Conservation (phyloP, 768 basidiomycete species). For the Leccinum uliginosum region DNA sequence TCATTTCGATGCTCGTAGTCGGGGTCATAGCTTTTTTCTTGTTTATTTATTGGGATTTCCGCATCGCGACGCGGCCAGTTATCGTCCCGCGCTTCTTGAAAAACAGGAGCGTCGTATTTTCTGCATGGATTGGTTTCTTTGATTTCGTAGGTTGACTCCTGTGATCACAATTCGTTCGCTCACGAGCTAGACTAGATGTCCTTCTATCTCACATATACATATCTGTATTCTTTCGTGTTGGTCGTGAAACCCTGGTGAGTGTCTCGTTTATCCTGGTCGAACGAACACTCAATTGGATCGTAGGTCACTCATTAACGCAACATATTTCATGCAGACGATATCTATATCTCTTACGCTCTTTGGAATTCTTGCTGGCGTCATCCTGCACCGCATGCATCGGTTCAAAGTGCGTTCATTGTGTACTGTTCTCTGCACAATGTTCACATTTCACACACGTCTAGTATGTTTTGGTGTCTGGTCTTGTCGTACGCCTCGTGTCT, state of each 20-base stretch:
- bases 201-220: slow-evolving; percentile 67
- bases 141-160: slow-evolving; percentile 43
- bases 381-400: slow-evolving; percentile 49
- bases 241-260: slow-evolving; percentile 47
- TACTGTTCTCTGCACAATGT: background rate
- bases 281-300: slow-evolving; percentile 5
- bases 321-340: slow-evolving; percentile 62
- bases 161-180: slow-evolving; percentile 1
- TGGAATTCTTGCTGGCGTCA: slow-evolving; percentile 54
- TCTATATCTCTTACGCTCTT: slow-evolving; percentile 59
- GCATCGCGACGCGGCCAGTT: slow-evolving; percentile 53
- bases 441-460: slow-evolving; percentile 13
- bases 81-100: slow-evolving; percentile 54
- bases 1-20: slow-evolving; percentile 48
- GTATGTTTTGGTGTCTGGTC: slow-evolving; percentile 51
- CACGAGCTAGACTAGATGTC: slow-evolving; percentile 40
- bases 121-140: slow-evolving; percentile 57
- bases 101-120: slow-evolving; percentile 57
- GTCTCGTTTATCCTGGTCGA: background rate
- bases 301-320: slow-evolving; percentile 53
- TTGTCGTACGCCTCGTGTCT: slow-evolving; percentile 52
- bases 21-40: slow-evolving; percentile 42
- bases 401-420: slow-evolving; percentile 42
- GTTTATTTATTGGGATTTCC: slow-evolving; percentile 45
- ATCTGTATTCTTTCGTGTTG: slow-evolving; percentile 66